A percentile compares a stretch with the other conserved stretches of the same genome.
phyloP scores from a whole-genome alignment of 345 rosid genomes.

The Boechera divaricarpa region DNA sequence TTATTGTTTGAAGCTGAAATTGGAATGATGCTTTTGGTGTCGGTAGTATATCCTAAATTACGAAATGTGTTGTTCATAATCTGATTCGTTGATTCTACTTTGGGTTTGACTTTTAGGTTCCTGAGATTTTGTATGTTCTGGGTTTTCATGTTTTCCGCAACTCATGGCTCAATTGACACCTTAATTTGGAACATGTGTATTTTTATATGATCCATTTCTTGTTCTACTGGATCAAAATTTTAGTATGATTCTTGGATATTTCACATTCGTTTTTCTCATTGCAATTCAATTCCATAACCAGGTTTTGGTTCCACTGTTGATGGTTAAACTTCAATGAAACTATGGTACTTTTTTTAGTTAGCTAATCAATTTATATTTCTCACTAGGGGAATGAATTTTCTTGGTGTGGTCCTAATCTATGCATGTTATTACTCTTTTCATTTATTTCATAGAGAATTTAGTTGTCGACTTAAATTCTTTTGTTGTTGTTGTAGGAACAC shows the following conservation, averaged over 20 bases:
- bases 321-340: slow-evolving; percentile 10
- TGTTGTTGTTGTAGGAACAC: slow-evolving; percentile 61
- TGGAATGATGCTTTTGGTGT: slow-evolving; percentile 5
- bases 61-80: slow-evolving; percentile 13
- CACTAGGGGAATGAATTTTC: slow-evolving; percentile 9
- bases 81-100: background rate
- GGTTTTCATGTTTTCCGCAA: background rate
- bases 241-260: background rate
- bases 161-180: slow-evolving; percentile 15
- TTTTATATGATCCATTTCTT: slow-evolving; percentile 3
- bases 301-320: slow-evolving; percentile 7
- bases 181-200: slow-evolving; percentile 3
- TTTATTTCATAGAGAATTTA: slow-evolving; percentile 29
- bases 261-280: background rate
- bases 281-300: slow-evolving; percentile 18
- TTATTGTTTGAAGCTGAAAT: slow-evolving; percentile 28
- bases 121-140: slow-evolving; percentile 11
- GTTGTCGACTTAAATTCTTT: slow-evolving; percentile 31
- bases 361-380: slow-evolving; percentile 21
- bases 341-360: slow-evolving; percentile 8
- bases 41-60: background rate
- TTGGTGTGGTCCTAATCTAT: slow-evolving; percentile 38
- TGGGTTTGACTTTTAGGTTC: background rate
- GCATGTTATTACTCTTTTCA: slow-evolving; percentile 27
- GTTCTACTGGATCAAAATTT: background rate